These are phyloP conservation scores for Kurtzmaniella fragi DNA, from an alignment of 805 yeast genomes.

Conservation along the genomic window DNA sequence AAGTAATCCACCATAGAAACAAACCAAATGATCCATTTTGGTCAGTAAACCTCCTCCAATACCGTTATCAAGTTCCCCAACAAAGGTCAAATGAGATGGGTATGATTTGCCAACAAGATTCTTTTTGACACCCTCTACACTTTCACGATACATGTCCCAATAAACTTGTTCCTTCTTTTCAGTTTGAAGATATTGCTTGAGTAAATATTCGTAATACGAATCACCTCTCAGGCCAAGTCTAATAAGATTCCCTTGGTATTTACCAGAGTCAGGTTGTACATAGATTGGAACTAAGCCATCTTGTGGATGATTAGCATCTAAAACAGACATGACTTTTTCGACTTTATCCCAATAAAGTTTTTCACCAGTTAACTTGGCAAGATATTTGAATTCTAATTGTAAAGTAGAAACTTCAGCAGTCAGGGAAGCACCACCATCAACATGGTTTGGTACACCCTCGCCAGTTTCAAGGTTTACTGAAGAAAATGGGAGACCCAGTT, in stretches of 20 bases:
- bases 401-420: constrained; percentile 88
- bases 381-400: constrained; percentile 81
- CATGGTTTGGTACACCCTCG: constrained; percentile 55
- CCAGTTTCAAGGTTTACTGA: constrained; percentile 69
- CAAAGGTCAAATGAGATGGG: constrained; percentile 59
- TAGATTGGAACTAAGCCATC: constrained; percentile 84
- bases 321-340: constrained; percentile 65
- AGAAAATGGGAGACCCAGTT: constrained; percentile 71
- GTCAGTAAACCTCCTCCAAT: constrained; percentile 52
- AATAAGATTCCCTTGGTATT: constrained; percentile 58
- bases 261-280: constrained; percentile 70
- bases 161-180: constrained; percentile 55
- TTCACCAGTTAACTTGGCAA: constrained; percentile 78
- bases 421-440: constrained; percentile 72
- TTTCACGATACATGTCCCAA: constrained; percentile 68
- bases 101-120: constrained; percentile 55
- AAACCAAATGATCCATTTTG: constrained; percentile 90
- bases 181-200: constrained; percentile 83
- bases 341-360: constrained; percentile 69
- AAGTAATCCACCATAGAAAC: constrained; percentile 84
- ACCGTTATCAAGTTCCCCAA: constrained; percentile 77
- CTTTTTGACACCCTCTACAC: constrained; percentile 71
- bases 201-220: constrained; percentile 83
- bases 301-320: constrained; percentile 58
- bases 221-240: constrained; percentile 91